Evolutionary conservation across 805 yeast species (phyloP).

Genomic region (Hagleromyces aurorensis): DNA sequence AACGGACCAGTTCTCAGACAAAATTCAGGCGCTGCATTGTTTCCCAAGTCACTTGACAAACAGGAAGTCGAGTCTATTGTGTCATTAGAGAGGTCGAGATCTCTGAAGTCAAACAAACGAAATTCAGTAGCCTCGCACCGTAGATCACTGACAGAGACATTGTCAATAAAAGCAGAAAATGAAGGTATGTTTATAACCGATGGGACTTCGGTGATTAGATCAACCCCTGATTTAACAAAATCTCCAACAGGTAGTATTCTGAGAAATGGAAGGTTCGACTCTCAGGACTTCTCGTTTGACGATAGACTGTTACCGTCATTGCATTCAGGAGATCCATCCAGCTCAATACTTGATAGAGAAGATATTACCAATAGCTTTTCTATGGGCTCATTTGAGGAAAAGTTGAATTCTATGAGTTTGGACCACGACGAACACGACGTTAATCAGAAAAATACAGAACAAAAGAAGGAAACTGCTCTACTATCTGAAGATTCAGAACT

Average conservation of each 20-base stretch:
- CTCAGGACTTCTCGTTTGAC: slow-evolving; percentile 20
- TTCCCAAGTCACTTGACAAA: slow-evolving; percentile 60
- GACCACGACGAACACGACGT: slow-evolving; percentile 14
- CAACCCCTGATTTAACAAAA: slow-evolving; percentile 32
- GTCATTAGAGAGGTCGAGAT: slow-evolving; percentile 59
- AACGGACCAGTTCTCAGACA: no score
- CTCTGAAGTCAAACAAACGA: slow-evolving; percentile 40
- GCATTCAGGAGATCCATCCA: slow-evolving; percentile 1
- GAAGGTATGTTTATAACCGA: slow-evolving; percentile 44
- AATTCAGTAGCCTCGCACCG: slow-evolving; percentile 28
- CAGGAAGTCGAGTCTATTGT: slow-evolving; percentile 71
- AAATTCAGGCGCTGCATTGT: slow-evolving; percentile 50
- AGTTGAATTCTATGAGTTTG: slow-evolving; percentile 18
- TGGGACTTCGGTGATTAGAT: slow-evolving; percentile 22
- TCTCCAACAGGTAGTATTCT: slow-evolving; percentile 34
- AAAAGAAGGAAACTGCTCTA: not conserved
- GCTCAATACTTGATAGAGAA: slow-evolving; percentile 1
- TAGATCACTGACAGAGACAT: slow-evolving; percentile 27
- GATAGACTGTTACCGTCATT: slow-evolving; percentile 2
- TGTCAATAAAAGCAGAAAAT: slow-evolving; percentile 34
- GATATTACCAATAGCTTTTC: slow-evolving; percentile 10
- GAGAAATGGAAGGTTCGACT: slow-evolving; percentile 28
- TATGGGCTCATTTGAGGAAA: slow-evolving; percentile 25
- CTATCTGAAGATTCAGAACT: slow-evolving; percentile 29
- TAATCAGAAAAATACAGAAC: not conserved